Evolutionary conservation across 2,329 filamentous ascomycete species (phyloP).

Genomic region (Penicillium griseofulvum): DNA sequence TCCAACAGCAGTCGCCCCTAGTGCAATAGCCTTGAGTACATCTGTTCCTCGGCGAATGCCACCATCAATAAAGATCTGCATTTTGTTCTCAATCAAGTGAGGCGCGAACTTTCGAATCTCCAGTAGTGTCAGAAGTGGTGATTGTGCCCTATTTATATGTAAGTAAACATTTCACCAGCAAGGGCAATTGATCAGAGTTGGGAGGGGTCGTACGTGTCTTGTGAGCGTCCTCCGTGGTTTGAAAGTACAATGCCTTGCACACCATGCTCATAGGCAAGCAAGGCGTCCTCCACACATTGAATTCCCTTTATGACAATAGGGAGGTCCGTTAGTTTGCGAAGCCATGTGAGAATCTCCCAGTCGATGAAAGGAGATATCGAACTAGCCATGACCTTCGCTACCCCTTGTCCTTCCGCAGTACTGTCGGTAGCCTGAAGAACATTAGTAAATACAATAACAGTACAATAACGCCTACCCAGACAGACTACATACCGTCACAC

Average conservation of each 20-base stretch:
- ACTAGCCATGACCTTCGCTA: constrained; percentile 31
- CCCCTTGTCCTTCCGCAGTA: constrained; percentile 20
- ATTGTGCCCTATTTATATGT: constrained; percentile 23
- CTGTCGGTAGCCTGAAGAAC: constrained; percentile 10
- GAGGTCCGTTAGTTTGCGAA: constrained; percentile 39
- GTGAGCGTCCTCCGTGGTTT: constrained; percentile 48
- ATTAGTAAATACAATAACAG: neutral
- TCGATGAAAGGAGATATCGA: constrained; percentile 31
- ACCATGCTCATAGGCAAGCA: constrained; percentile 45
- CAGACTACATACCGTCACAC: constrained; percentile 18
- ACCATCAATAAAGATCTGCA: constrained; percentile 65
- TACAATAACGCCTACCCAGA: neutral
- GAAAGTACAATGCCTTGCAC: constrained; percentile 46
- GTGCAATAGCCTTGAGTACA: constrained; percentile 64
- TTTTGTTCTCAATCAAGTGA: constrained; percentile 53
- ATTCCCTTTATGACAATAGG: constrained; percentile 44
- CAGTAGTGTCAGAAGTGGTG: constrained; percentile 59
- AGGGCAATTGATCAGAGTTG: neutral
- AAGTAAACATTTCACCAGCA: neutral
- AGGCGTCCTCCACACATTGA: constrained; percentile 51
- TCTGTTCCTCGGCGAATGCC: constrained; percentile 65
- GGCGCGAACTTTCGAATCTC: constrained; percentile 63
- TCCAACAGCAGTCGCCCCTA: constrained; percentile 64
- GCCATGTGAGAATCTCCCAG: constrained; percentile 38
- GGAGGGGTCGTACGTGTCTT: constrained; percentile 38